phyloP scores from a whole-genome alignment of 1,284 basidiomycete genomes.

The Cryptococcus jaspeensis region DNA sequence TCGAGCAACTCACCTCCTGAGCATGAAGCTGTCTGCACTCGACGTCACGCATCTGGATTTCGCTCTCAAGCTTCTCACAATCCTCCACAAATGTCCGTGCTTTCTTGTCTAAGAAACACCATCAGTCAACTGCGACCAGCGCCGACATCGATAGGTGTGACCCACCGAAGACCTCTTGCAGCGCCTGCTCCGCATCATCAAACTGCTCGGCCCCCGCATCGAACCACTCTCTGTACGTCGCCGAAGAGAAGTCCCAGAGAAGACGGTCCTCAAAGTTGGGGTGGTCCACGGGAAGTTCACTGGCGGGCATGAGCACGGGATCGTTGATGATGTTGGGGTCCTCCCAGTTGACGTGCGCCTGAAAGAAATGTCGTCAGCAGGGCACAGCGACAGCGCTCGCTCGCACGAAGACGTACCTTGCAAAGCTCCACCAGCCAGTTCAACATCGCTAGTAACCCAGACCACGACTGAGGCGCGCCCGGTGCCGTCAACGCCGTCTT shows the following conservation, averaged over 20 bases:
- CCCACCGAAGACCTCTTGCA: conserved; percentile 71
- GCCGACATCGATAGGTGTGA: background rate
- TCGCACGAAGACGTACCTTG: conserved; percentile 56
- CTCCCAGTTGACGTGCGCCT: conserved; percentile 56
- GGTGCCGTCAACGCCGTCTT: conserved; percentile 80
- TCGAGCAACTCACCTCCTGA: conserved; percentile 37
- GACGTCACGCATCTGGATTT: conserved; percentile 25
- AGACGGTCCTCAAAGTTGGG: conserved; percentile 62
- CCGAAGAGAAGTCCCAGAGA: conserved; percentile 69
- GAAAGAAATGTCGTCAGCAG: conserved; percentile 1
- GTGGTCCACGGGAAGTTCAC: conserved; percentile 39
- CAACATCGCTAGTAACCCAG: conserved; percentile 71
- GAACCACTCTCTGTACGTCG: conserved; percentile 67
- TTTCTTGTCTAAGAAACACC: conserved; percentile 32
- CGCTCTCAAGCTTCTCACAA: conserved; percentile 35
- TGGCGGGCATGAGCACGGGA: conserved; percentile 56
- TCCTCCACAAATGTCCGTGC: conserved; percentile 34
- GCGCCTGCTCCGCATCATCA: conserved; percentile 62
- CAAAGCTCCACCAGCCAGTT: conserved; percentile 81
- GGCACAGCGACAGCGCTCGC: background rate
- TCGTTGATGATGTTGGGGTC: conserved; percentile 71
- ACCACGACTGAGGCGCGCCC: conserved; percentile 81
- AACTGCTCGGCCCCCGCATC: conserved; percentile 70
- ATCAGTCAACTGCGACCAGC: background rate
- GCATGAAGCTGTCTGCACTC: conserved; percentile 42